phyloP scores from a whole-genome alignment of 2,329 filamentous ascomycete genomes.

The Annulohypoxylon truncatum region DNA sequence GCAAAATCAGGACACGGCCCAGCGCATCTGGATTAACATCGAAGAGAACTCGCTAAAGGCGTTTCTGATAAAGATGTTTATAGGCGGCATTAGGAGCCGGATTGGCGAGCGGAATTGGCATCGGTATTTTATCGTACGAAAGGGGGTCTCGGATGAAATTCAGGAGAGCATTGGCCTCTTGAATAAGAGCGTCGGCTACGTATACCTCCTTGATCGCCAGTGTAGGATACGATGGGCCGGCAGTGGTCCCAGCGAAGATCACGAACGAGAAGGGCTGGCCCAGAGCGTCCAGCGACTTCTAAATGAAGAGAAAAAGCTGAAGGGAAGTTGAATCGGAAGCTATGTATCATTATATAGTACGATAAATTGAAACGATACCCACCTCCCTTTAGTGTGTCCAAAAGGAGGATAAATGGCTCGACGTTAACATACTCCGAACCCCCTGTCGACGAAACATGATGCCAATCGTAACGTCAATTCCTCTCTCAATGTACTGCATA shows the following conservation, averaged over 20 bases:
- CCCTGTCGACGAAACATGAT: slow-evolving; percentile 1
- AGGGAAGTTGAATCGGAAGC: slow-evolving; percentile 13
- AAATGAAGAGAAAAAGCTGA: slow-evolving; percentile 62
- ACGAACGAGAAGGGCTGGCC: slow-evolving; percentile 74
- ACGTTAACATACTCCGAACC: neutral
- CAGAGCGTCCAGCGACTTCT: slow-evolving; percentile 73
- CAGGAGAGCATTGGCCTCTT: slow-evolving; percentile 75
- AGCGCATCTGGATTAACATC: slow-evolving; percentile 87
- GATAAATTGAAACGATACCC: slow-evolving; percentile 41
- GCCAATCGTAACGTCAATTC: slow-evolving; percentile 16
- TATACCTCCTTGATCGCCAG: slow-evolving; percentile 87
- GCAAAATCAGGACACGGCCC: slow-evolving; percentile 65
- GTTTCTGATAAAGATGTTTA: slow-evolving; percentile 68
- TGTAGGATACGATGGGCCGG: slow-evolving; percentile 96
- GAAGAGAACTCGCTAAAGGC: slow-evolving; percentile 82
- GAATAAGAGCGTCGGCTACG: slow-evolving; percentile 93
- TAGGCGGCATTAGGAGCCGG: slow-evolving; percentile 62
- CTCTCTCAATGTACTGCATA: slow-evolving; percentile 5
- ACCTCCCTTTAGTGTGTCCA: slow-evolving; percentile 7
- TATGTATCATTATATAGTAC: slow-evolving; percentile 27
- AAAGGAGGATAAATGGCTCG: neutral
- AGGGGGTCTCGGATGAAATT: slow-evolving; percentile 69
- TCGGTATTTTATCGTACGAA: slow-evolving; percentile 70
- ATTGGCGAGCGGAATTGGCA: slow-evolving; percentile 66
- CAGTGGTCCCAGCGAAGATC: slow-evolving; percentile 74